A percentile compares a stretch with the other conserved stretches of the same genome.
Evolutionary conservation across 1,284 basidiomycete genomes (phyloP).

Genomic region (Hortiboletus rubellus): DNA sequence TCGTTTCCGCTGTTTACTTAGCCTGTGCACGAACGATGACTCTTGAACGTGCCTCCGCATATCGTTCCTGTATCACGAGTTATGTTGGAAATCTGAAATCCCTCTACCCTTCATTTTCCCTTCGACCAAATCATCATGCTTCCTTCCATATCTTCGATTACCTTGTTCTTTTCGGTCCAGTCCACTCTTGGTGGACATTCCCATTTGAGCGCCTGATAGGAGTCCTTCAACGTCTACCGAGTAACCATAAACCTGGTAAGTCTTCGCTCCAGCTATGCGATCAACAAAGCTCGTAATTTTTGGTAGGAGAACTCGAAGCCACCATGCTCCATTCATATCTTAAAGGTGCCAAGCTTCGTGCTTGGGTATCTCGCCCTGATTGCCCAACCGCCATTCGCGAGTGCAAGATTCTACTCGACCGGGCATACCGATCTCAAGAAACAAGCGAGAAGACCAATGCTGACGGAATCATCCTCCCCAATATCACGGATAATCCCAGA

Average conservation of each 20-base stretch:
- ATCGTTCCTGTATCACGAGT: background rate
- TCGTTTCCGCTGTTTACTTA: slow-evolving; percentile 15
- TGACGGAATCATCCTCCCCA: background rate
- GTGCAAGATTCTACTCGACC: slow-evolving; percentile 13
- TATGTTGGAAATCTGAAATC: slow-evolving; percentile 12
- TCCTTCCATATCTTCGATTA: slow-evolving; percentile 36
- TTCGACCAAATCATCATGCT: slow-evolving; percentile 36
- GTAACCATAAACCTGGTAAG: slow-evolving; percentile 36
- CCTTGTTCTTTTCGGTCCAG: slow-evolving; percentile 36
- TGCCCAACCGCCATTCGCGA: slow-evolving; percentile 7
- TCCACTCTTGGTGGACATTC: slow-evolving; percentile 37
- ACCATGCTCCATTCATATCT: slow-evolving; percentile 12
- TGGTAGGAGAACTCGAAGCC: slow-evolving; percentile 27
- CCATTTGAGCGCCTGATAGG: slow-evolving; percentile 38
- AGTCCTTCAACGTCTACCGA: slow-evolving; percentile 35
- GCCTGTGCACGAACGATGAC: slow-evolving; percentile 6
- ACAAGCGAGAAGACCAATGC: background rate
- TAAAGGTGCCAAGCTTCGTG: slow-evolving; percentile 5
- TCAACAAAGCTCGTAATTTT: background rate
- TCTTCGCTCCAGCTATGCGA: background rate
- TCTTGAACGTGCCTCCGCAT: background rate
- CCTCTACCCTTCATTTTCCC: slow-evolving; percentile 17
- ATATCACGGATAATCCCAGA: background rate
- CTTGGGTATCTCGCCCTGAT: slow-evolving; percentile 6
- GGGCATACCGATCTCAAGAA: background rate